Conservation (phyloP, 2,329 filamentous ascomycete species). For the Aureobasidium leucospermi region DNA sequence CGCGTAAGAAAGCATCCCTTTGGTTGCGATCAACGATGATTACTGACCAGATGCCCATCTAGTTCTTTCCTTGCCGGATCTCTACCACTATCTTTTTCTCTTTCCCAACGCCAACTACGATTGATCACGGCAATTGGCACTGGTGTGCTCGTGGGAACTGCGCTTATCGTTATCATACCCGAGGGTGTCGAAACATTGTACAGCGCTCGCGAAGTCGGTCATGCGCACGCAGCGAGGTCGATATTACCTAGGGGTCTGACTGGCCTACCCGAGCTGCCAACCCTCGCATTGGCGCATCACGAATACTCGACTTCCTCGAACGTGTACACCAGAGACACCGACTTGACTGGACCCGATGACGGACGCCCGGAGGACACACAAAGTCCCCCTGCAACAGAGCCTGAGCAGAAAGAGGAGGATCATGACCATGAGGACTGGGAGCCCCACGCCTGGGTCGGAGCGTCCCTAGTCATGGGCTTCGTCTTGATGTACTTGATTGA, state of each 20-base stretch:
- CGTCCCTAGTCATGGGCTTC: constrained; percentile 82
- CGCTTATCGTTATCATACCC: constrained; percentile 93
- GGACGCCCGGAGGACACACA: constrained; percentile 12
- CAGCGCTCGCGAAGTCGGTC: constrained; percentile 36
- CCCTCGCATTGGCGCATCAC: not conserved
- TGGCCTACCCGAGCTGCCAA: not conserved
- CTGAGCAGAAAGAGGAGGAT: not conserved
- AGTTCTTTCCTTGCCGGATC: constrained; percentile 93
- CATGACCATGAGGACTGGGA: constrained; percentile 33
- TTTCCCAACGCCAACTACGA: constrained; percentile 80
- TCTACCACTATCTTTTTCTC: constrained; percentile 77
- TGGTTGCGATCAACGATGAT: not conserved
- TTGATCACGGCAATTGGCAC: constrained; percentile 88
- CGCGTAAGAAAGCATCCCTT: constrained; percentile 44
- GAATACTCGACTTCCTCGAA: not conserved
- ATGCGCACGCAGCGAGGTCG: constrained; percentile 15
- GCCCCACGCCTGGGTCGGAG: constrained; percentile 74
- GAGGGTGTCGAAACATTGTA: constrained; percentile 92
- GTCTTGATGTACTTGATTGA: constrained; percentile 97
- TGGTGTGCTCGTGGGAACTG: constrained; percentile 88
- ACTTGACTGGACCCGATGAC: constrained; percentile 26
- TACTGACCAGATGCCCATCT: constrained; percentile 15
- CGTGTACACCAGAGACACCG: not conserved
- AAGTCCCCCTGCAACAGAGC: not conserved
- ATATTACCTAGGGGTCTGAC: not conserved